Evolutionary conservation across 257 asterid species (phyloP).

Genomic region (Nicotiana attenuata): DNA sequence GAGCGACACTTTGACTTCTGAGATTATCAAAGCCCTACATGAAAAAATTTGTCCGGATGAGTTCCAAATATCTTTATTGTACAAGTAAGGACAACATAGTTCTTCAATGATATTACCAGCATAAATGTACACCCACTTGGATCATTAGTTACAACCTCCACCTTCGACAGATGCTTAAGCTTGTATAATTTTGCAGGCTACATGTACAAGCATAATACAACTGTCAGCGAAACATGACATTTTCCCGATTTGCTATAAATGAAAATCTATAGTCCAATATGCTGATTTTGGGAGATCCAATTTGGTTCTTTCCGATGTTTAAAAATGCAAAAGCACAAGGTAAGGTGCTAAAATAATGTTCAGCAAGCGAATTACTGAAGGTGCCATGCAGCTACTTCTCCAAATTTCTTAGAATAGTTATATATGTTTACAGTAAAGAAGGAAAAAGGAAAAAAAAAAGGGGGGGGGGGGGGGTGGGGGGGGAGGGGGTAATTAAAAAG

Average conservation of each 20-base stretch:
- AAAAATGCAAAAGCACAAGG: background rate
- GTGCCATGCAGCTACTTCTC: background rate
- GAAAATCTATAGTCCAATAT: background rate
- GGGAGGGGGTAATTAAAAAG: background rate
- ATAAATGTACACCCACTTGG: constrained; percentile 98
- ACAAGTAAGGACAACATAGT: background rate
- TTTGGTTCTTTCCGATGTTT: background rate
- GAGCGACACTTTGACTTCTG: constrained; percentile 89
- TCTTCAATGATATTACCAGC: constrained; percentile 47
- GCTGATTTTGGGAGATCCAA: constrained; percentile 1
- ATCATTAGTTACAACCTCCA: constrained; percentile 87
- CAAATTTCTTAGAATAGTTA: background rate
- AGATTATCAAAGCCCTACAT: constrained; percentile 94
- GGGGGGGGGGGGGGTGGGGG: no score
- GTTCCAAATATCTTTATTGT: constrained; percentile 8
- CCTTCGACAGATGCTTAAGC: constrained; percentile 92
- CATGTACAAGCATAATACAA: background rate
- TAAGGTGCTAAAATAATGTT: constrained; percentile 3
- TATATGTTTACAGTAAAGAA: background rate
- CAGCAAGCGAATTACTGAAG: constrained; percentile 2
- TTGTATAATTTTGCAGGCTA: constrained; percentile 90
- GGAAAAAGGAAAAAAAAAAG: no score
- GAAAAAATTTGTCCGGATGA: constrained; percentile 10
- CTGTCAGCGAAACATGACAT: background rate
- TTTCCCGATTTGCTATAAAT: background rate